A percentile compares a stretch with the other conserved stretches of the same genome.
These are phyloP conservation scores for Vitis vinifera DNA, from an alignment of 164 flowering plant genomes.

Conservation along the genomic window ASM3070453v1 NC_081822.1:8852001-8852500, in stretches of 20 bases:
- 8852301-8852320: constrained; percentile 74
- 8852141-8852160: constrained; percentile 95
- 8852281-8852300: constrained; percentile 76
- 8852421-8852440: constrained; percentile 88
- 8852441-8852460: constrained; percentile 83
- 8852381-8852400: constrained; percentile 96
- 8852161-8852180: constrained; percentile 80
- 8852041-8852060: constrained; percentile 57
- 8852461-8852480: constrained; percentile 53
- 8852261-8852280: constrained; percentile 84
- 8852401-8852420: constrained; percentile 56
- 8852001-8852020: constrained; percentile 76
- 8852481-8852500: constrained; percentile 55
- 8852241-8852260: constrained; percentile 83
- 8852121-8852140: constrained; percentile 95
- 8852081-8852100: constrained; percentile 82
- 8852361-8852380: constrained; percentile 95
- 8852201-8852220: constrained; percentile 81
- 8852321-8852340: constrained; percentile 92
- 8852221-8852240: constrained; percentile 92
- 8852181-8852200: constrained; percentile 44
- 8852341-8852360: constrained; percentile 73
- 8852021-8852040: constrained; percentile 79
- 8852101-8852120: constrained; percentile 82
- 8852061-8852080: constrained; percentile 74